Conservation (phyloP, 805 yeast genomes). For the Candida boidinii region DNA sequence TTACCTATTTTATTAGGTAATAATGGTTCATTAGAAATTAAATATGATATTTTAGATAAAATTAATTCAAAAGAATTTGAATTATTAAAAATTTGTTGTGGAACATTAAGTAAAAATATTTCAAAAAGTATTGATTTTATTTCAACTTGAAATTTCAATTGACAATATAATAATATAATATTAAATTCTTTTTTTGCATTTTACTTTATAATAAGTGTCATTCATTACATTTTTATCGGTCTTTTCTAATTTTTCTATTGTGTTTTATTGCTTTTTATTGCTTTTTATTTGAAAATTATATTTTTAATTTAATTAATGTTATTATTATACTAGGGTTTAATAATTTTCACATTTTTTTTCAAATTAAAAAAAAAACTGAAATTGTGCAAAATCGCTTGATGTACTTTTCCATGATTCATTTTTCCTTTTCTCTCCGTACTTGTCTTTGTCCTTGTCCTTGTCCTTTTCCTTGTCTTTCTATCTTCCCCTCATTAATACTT, state of each 20-base stretch:
- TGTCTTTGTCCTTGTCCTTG: no score
- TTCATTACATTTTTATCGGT: not conserved
- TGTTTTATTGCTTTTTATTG: conserved; percentile 1
- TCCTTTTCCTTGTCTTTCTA: no score
- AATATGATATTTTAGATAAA: conserved; percentile 41
- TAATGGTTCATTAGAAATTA: conserved; percentile 49
- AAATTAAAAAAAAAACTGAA: no score
- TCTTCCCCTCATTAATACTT: no score
- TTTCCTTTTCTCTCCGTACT: no score
- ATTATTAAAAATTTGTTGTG: conserved; percentile 43
- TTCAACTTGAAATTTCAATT: conserved; percentile 13
- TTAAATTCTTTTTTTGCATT: not conserved
- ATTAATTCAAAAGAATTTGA: conserved; percentile 45
- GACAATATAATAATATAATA: conserved; percentile 3
- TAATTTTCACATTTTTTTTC: no score
- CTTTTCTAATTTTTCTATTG: no score
- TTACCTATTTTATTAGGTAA: conserved; percentile 50
- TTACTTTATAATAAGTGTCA: not conserved
- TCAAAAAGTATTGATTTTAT: conserved; percentile 50
- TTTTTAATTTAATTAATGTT: no score
- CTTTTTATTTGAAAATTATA: not conserved
- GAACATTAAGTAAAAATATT: conserved; percentile 46
- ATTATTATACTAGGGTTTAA: no score
- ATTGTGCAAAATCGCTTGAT: no score
- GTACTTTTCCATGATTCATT: no score